phyloP scores from a whole-genome alignment of 208 protist genomes.

The Acanthamoeba comandoni region DNA sequence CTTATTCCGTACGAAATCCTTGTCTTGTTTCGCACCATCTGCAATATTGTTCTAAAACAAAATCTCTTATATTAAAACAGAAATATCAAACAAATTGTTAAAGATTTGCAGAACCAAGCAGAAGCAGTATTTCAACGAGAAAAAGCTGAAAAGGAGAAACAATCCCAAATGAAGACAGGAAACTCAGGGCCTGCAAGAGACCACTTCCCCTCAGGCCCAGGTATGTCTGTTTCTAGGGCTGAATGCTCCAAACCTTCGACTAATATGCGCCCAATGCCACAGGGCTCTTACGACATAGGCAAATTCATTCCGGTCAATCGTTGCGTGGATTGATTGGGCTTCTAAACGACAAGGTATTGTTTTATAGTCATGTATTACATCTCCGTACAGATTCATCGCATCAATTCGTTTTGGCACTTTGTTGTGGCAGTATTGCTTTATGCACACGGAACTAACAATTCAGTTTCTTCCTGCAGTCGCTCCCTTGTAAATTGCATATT shows the following conservation, averaged over 20 bases:
- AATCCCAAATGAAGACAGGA: background rate
- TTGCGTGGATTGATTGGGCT: conserved; percentile 23
- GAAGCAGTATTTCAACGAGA: conserved; percentile 7
- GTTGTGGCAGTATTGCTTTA: no score
- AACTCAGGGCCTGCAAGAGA: no score
- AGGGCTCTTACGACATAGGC: background rate
- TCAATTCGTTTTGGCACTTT: background rate
- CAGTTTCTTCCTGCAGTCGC: no score
- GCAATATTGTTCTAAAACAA: no score
- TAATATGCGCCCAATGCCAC: no score
- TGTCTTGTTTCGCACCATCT: background rate
- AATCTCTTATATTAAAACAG: background rate
- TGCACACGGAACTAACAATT: no score
- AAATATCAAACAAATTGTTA: conserved; percentile 15
- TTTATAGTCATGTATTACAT: no score
- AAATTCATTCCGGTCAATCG: conserved; percentile 7
- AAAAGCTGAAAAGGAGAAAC: conserved; percentile 10
- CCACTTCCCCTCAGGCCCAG: conserved; percentile 56
- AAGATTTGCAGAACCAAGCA: conserved; percentile 12
- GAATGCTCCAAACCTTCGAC: no score
- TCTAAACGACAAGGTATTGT: conserved; percentile 12
- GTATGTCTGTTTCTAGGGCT: background rate
- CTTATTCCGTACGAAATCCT: background rate
- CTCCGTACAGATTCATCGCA: no score
- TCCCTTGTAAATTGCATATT: no score